Evolutionary conservation across 306 rosid genomes (phyloP).

Genomic region (Castanopsis chinensis): DNA sequence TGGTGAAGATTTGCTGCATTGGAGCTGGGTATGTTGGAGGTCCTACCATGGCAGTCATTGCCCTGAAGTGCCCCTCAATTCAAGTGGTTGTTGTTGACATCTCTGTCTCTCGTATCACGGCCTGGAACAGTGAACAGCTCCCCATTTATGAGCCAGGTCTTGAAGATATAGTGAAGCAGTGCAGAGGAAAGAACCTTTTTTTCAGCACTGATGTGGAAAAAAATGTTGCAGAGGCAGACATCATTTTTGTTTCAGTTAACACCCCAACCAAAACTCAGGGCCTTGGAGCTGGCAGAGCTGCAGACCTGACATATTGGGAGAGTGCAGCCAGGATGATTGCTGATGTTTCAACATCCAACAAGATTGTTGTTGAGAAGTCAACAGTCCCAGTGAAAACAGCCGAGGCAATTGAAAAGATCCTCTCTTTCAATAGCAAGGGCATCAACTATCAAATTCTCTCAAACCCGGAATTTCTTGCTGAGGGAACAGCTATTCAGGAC

Average conservation of each 20-base stretch:
- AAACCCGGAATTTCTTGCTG: slow-evolving; percentile 85
- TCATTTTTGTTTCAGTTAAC: slow-evolving; percentile 74
- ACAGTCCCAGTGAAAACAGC: slow-evolving; percentile 88
- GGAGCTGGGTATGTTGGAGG: slow-evolving; percentile 92
- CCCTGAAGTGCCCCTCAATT: slow-evolving; percentile 67
- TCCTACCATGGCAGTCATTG: slow-evolving; percentile 87
- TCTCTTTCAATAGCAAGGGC: slow-evolving; percentile 57
- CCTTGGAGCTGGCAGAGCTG: slow-evolving; percentile 82
- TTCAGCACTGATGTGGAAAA: slow-evolving; percentile 79
- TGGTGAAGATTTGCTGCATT: slow-evolving; percentile 85
- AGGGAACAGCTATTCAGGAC: slow-evolving; percentile 78
- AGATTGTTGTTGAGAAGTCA: slow-evolving; percentile 84
- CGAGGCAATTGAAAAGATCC: slow-evolving; percentile 68
- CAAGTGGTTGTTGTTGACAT: slow-evolving; percentile 82
- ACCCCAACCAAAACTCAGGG: slow-evolving; percentile 74
- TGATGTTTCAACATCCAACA: slow-evolving; percentile 55
- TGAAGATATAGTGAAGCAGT: slow-evolving; percentile 62
- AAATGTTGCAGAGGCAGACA: slow-evolving; percentile 68
- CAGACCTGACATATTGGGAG: slow-evolving; percentile 88
- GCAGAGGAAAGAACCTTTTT: slow-evolving; percentile 70
- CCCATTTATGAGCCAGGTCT: slow-evolving; percentile 86
- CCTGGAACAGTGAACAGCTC: slow-evolving; percentile 80
- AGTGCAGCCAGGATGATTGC: slow-evolving; percentile 85
- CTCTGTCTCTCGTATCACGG: slow-evolving; percentile 57
- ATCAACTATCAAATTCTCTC: slow-evolving; percentile 65